Base-by-base conservation (phyloP, 345 rosid species). In the Citrus inodora region DNA sequence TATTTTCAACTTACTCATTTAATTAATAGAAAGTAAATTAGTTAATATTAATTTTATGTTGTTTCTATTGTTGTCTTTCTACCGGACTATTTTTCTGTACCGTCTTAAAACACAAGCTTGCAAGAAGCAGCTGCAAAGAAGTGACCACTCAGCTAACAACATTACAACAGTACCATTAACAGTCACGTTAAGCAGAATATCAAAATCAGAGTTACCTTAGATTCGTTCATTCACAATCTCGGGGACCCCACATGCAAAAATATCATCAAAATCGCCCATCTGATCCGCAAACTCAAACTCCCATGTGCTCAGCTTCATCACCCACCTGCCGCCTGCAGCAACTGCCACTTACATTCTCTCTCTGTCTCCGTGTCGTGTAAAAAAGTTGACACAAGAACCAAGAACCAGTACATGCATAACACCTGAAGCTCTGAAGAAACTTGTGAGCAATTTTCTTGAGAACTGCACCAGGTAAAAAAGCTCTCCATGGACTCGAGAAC, bases 401-500 rank as follows among this genome's bases (percentile, higher is more conserved):
- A 70, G 59, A 9, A 70, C 51, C 51, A 46, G 51, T 0, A 46
- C 51, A 46, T 46, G 5, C 4, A 3, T 46, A 46, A 11, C 51
- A 46, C 37, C 19, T 62, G 30, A 64, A 68, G 68, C 78, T 40
- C 59, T 70, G 59, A 46, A 48, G 5, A 46, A 46, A 46, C 53
- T 76, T 32, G 51, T 22, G 17, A 76, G 33, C 24, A 11, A 25
- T 61, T 73, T 51, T 75, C 24, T 80, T n/a, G 6, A 16, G 69
- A 74, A 74, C 11, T 66, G 27, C 70, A 66, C 64, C 14, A 25
- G 25, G 64, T 60, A 25, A 7, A 64, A 59, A 19, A 64, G 67
- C 73, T 73, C 62, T 38, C 72, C 75, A 96, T 96, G 99, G 99
- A 96, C 81, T 85, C 94, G 5, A 88, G 89, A 78, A 89, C 93